A percentile compares a stretch with the other conserved stretches of the same genome.
phyloP scores from a whole-genome alignment of 768 basidiomycete genomes.

The Termitomyces sp. region DNA sequence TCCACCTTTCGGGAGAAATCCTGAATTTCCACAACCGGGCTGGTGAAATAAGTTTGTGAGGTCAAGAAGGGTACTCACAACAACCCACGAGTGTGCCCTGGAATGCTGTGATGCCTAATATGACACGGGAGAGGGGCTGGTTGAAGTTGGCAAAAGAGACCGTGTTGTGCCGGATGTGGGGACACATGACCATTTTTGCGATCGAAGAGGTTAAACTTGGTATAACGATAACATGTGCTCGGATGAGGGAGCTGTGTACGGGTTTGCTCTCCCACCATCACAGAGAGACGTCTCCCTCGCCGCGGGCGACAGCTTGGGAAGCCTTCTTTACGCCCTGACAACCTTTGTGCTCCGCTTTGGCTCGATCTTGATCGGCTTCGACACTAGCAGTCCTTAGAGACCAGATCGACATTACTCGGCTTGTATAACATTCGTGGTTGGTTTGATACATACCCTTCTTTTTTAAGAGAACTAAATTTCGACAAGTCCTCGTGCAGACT shows the following conservation, averaged over 20 bases:
- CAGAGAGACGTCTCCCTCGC: not conserved
- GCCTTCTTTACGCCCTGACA: not conserved
- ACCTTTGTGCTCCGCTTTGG: not conserved
- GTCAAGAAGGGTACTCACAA: not conserved
- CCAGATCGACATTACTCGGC: not conserved
- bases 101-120: not conserved
- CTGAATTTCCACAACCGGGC: not conserved
- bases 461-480: not conserved
- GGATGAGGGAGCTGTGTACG: not conserved
- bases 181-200: conserved; percentile 10
- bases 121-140: not conserved
- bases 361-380: not conserved
- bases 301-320: not conserved
- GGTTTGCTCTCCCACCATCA: conserved; percentile 3
- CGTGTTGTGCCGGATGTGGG: not conserved
- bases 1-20: conserved; percentile 7
- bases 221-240: conserved; percentile 9
- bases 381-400: not conserved
- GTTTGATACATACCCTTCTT: not conserved
- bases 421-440: not conserved
- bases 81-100: not conserved
- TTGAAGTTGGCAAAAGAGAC: not conserved
- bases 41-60: not conserved
- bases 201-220: conserved; percentile 6
- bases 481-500: not conserved